phyloP scores from a whole-genome alignment of 106 monocot genomes.

The Triglochin maritima region DNA sequence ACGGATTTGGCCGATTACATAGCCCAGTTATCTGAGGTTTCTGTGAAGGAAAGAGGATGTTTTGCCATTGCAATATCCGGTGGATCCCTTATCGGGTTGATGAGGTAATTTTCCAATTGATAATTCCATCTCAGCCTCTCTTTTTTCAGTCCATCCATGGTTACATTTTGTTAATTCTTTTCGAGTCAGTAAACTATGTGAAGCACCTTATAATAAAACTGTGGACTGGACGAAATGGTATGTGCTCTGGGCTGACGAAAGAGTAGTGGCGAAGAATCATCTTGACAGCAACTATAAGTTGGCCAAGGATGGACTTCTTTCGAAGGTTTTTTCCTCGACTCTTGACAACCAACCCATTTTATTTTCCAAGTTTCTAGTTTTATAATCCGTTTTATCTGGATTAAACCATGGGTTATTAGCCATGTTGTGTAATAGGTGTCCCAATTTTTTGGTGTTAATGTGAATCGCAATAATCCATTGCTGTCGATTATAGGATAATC shows the following conservation, averaged over 20 bases:
- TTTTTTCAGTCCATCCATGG: not conserved
- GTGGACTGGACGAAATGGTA: conserved; percentile 96
- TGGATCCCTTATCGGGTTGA: conserved; percentile 64
- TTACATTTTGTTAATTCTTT: not conserved
- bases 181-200: conserved; percentile 49
- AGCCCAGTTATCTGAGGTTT: conserved; percentile 52
- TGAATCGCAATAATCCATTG: too few relatives aligned
- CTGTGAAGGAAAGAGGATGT: conserved; percentile 39
- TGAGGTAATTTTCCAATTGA: conserved; percentile 31
- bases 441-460: too few relatives aligned
- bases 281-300: conserved; percentile 76
- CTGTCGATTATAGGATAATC: too few relatives aligned
- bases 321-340: conserved; percentile 38
- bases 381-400: too few relatives aligned
- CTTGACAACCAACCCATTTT: too few relatives aligned
- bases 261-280: conserved; percentile 84
- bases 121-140: not conserved
- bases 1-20: conserved; percentile 68
- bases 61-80: conserved; percentile 89
- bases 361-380: too few relatives aligned
- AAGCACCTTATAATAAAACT: conserved; percentile 83
- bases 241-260: conserved; percentile 86
- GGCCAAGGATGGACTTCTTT: conserved; percentile 66
- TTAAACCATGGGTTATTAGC: too few relatives aligned
- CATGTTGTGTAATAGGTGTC: too few relatives aligned